These are phyloP conservation scores for Solanum piurae DNA, from an alignment of 257 asterid genomes.

Conservation along the genomic window DNA sequence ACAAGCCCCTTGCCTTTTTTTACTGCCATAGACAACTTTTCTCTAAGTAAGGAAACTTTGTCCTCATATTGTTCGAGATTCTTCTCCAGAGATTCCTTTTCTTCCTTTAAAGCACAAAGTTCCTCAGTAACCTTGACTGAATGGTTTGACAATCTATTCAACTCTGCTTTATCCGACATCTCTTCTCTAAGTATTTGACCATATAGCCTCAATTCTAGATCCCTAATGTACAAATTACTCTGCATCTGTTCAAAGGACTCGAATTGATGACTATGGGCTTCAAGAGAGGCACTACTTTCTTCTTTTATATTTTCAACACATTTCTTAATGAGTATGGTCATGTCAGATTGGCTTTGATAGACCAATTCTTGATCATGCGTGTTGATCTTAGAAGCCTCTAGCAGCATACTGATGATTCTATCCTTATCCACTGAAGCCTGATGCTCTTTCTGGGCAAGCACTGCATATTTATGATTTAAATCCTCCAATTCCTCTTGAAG, in stretches of 20 bases:
- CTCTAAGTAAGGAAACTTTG: constrained; percentile 61
- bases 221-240: constrained; percentile 51
- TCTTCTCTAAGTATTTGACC: constrained; percentile 54
- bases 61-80: constrained; percentile 68
- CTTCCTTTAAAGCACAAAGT: constrained; percentile 37
- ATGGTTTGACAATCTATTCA: constrained; percentile 37
- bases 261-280: constrained; percentile 28
- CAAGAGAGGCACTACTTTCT: constrained; percentile 19
- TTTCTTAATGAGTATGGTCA: constrained; percentile 26
- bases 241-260: constrained; percentile 45
- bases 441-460: constrained; percentile 31
- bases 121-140: constrained; percentile 34
- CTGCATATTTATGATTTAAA: constrained; percentile 38
- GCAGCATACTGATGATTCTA: constrained; percentile 36
- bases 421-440: constrained; percentile 41
- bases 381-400: constrained; percentile 64
- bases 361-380: constrained; percentile 18
- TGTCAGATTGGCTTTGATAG: constrained; percentile 31
- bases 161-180: constrained; percentile 29
- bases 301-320: constrained; percentile 62
- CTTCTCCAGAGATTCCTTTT: constrained; percentile 46
- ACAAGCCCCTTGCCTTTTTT: constrained; percentile 94
- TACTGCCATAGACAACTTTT: constrained; percentile 85
- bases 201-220: constrained; percentile 51
- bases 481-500: constrained; percentile 53